Base-by-base conservation (phyloP, 140 eudicot species). In the Anethum foeniculum region DNA sequence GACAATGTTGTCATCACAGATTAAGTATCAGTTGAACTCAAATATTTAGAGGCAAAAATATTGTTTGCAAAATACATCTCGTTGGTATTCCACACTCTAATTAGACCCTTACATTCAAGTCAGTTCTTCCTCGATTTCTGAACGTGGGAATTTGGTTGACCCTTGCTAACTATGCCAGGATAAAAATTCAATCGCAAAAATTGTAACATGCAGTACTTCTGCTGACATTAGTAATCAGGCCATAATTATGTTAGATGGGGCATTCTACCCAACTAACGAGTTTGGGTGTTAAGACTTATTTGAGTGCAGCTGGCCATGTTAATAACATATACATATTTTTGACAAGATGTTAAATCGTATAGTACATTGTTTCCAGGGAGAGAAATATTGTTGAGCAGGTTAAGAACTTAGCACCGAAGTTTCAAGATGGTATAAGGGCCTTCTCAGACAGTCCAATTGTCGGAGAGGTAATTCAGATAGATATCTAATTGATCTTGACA, bases 371-470 rank as follows among this genome's bases (percentile, higher is more conserved):
- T 80, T 90, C 11, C 89, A 94, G 98, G 93, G 97, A 94, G 89
- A 88, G 96, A 85, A 88, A 92, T 85, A 90, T 94, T 43, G 83
- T 88, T 83, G 94, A 89, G 27, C 85, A 85, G 90, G 95, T 94
- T 74, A 88, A 86, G 73, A 88, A 80, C 38, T 77, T 94, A n/a
- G 81, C 97, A 48, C 99, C 97, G 12, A 92, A 78, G 82, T 94
- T 94, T 89, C 99, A 94, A 85, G 93, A 91, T 13, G 97, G 99
- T 38, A 5, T 94, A 76, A 92, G 87, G 82, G 88, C 95, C 77
- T 94, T 83, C 85, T 89, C 97, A 2, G 85, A 82, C 68, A 92
- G 99, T 85, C 95, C 99, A 56, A 92, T 94, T 28, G 86, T 94
- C 25, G 99, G 99, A 36, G 99, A 94, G 97, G 99, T 92, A 89